Base-by-base conservation (phyloP, 2,329 filamentous ascomycete genomes). In the Fusarium bulbicola region DNA sequence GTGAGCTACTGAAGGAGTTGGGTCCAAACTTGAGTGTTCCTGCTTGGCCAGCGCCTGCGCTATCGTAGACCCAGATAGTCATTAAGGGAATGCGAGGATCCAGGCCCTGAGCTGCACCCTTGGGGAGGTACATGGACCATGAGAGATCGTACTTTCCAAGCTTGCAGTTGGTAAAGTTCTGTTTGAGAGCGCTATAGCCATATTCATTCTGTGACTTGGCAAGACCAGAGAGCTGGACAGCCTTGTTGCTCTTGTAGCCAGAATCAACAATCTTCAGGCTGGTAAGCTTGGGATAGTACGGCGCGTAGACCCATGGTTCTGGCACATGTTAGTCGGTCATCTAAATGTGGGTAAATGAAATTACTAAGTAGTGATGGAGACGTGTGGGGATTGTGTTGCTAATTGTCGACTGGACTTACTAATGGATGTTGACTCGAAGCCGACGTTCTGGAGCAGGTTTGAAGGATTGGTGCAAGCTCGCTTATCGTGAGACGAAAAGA, bases 141-240 rank as follows among this genome's bases (percentile, higher is more conserved):
- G 54, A 58, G 1, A 58, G 30, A 7, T 58, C 18, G 40, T 49
- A 58, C 18, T 34, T 46, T 21, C 40, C 40, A 49, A 26, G 12
- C n/a, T 58, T 47, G 20, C 54, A 58, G 30, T 45, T 58, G 12
- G 54, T 58, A 15, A 58, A 58, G n/a, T 58, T 58, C 26, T 58
- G 54, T 10, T 21, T 1, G 2, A 58, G 24, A 9, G 2, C 34
- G 9, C 54, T 49, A 24, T 3, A 58, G 8, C 54, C 40, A 7
- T 45, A 36, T 0, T 58, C 54, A 13, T 47, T 13, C n/a, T 26
- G n/a, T 24, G 42, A 16, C 24, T 18, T 58, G 4, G 54, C 54
- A 11, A 58, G 2, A 1, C 54, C 54, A 16, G 54, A 8, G 18
- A 58, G 16, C 15, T 58, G 54, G 14, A 58, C 7, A n/a, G 54